Evolutionary conservation across 148 eudicot genomes (phyloP).

Genomic region (Chenopodium formosanum): DNA sequence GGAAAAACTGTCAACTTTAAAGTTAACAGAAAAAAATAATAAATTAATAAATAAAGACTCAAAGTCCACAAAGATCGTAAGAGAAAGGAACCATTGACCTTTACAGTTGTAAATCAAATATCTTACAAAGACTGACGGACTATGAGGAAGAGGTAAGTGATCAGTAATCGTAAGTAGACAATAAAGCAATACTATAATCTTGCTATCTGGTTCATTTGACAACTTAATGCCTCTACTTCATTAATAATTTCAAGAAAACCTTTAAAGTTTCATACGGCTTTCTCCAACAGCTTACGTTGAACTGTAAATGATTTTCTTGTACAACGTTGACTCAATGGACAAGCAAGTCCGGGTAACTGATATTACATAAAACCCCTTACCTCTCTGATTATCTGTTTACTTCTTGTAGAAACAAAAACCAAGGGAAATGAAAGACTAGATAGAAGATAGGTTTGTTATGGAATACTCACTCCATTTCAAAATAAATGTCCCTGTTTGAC

Average conservation of each 20-base stretch:
- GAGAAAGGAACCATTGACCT: constrained; percentile 12
- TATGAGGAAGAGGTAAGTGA: neutral
- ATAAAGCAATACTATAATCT: neutral
- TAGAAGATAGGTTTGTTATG: no score
- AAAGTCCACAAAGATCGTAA: no score
- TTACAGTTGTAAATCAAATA: neutral
- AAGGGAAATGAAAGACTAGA: no score
- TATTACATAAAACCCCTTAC: neutral
- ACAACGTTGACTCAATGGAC: neutral
- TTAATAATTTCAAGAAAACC: neutral
- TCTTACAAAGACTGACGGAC: constrained; percentile 1
- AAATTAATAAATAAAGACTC: no score
- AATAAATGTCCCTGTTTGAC: no score
- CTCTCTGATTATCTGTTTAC: neutral
- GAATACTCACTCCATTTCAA: no score
- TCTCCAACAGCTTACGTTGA: neutral
- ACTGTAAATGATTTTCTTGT: neutral
- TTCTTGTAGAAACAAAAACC: no score
- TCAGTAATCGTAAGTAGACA: neutral
- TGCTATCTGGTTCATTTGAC: neutral
- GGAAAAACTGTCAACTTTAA: constrained; percentile 11
- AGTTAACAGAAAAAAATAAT: neutral
- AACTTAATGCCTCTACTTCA: neutral
- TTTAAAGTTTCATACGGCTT: neutral
- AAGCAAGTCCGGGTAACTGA: neutral